phyloP scores from a whole-genome alignment of 1,139 yeast species.

The Pichia sp. region DNA sequence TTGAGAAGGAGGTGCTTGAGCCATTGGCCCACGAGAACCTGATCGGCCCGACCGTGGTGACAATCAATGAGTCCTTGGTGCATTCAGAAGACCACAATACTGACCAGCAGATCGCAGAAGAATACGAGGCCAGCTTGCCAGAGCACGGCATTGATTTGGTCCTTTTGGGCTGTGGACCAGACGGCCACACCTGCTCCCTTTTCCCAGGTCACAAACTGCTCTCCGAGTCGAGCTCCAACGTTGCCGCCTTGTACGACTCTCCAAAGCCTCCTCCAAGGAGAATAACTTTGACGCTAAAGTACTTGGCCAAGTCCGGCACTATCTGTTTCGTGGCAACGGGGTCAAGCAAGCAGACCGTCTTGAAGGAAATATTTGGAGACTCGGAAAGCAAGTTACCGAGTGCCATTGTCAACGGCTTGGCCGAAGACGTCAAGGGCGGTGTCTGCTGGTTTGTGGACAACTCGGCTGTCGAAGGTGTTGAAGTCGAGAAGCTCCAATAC shows the following conservation, averaged over 20 bases:
- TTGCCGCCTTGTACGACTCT: conserved; percentile 51
- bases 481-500: conserved; percentile 30
- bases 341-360: conserved; percentile 69
- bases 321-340: conserved; percentile 90
- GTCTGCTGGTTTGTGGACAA: conserved; percentile 81
- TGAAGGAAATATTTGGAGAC: conserved; percentile 60
- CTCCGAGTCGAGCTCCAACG: conserved; percentile 37
- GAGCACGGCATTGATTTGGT: conserved; percentile 45
- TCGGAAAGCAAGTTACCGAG: conserved; percentile 61
- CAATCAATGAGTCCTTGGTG: conserved; percentile 47
- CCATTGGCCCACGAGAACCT: conserved; percentile 32
- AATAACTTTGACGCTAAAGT: conserved; percentile 67
- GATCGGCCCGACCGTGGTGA: conserved; percentile 41
- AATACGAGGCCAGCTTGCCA: conserved; percentile 47
- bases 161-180: conserved; percentile 74
- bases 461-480: conserved; percentile 65
- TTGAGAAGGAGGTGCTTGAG: conserved; percentile 53
- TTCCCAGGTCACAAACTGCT: conserved; percentile 57
- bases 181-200: conserved; percentile 75
- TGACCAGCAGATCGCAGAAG: conserved; percentile 47
- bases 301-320: conserved; percentile 48
- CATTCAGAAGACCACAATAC: conserved; percentile 47
- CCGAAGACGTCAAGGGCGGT: conserved; percentile 33
- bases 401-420: conserved; percentile 53
- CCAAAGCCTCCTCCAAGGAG: conserved; percentile 80